Conservation (phyloP, 805 yeast genomes). For the Zygotorulaspora chibaensis region DNA sequence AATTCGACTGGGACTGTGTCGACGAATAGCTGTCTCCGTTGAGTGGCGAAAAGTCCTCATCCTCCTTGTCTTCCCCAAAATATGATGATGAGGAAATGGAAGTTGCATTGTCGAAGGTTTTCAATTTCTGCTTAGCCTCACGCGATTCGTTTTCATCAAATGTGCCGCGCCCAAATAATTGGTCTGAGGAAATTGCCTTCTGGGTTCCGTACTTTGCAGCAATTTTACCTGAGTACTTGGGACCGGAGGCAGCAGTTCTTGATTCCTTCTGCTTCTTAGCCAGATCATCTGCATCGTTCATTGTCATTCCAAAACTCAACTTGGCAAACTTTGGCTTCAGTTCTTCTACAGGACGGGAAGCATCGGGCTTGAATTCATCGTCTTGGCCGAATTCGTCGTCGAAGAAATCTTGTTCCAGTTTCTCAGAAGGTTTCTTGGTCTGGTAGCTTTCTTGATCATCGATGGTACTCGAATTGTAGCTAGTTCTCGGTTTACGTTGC, state of each 20-base stretch:
- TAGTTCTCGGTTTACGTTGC: slow-evolving; percentile 10
- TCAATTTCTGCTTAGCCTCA: slow-evolving; percentile 80
- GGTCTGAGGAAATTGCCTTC: slow-evolving; percentile 94
- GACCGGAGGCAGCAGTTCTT: slow-evolving; percentile 46
- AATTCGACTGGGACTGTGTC: slow-evolving; percentile 1
- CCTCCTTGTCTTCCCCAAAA: slow-evolving; percentile 77
- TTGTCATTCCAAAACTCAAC: slow-evolving; percentile 87
- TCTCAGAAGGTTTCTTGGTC: slow-evolving; percentile 2
- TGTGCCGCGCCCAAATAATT: slow-evolving; percentile 82
- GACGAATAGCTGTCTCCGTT: background rate
- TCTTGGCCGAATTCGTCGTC: slow-evolving; percentile 19
- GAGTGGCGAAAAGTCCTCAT: slow-evolving; percentile 22
- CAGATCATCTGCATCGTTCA: slow-evolving; percentile 50
- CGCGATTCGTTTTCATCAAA: slow-evolving; percentile 72
- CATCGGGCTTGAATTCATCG: slow-evolving; percentile 6
- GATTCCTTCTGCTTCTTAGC: slow-evolving; percentile 39
- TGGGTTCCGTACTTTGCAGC: slow-evolving; percentile 77
- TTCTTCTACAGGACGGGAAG: slow-evolving; percentile 23
- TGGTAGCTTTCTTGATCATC: slow-evolving; percentile 7
- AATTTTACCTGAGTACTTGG: slow-evolving; percentile 69
- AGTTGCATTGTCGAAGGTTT: slow-evolving; percentile 77
- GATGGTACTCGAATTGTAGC: slow-evolving; percentile 11
- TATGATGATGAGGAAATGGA: slow-evolving; percentile 89
- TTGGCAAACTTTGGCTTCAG: slow-evolving; percentile 68
- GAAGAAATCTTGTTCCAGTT: slow-evolving; percentile 13